These are phyloP conservation scores for Tetracentron sinense DNA, from an alignment of 164 flowering plant species.

Conservation along the genomic window DNA sequence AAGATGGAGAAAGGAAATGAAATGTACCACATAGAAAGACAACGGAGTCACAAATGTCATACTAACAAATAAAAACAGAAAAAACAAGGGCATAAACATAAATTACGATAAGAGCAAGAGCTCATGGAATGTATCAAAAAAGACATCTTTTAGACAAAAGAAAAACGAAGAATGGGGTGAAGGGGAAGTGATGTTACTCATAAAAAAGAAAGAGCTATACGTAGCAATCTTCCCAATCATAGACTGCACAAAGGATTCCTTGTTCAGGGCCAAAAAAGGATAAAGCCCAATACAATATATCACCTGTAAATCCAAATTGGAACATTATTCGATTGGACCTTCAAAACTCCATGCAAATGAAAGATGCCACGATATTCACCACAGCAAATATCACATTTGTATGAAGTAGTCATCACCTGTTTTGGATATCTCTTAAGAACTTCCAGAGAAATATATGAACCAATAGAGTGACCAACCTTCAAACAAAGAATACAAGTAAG, in stretches of 20 bases:
- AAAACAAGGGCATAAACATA: neutral
- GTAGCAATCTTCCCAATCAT: slow-evolving; percentile 49
- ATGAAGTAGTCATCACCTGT: slow-evolving; percentile 43
- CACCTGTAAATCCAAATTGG: slow-evolving; percentile 42
- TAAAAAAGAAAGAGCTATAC: slow-evolving; percentile 36
- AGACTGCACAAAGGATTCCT: slow-evolving; percentile 46
- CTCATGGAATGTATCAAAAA: neutral
- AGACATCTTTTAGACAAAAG: neutral
- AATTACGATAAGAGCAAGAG: neutral
- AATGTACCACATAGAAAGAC: too few species aligned
- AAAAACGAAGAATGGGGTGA: neutral
- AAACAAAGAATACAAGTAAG: slow-evolving; percentile 16
- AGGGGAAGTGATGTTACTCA: slow-evolving; percentile 6
- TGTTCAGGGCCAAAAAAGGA: slow-evolving; percentile 73
- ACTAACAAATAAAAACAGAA: neutral
- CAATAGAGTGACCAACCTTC: slow-evolving; percentile 96
- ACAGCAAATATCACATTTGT: neutral
- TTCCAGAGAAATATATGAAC: slow-evolving; percentile 78
- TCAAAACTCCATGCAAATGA: neutral
- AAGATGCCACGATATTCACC: slow-evolving; percentile 5
- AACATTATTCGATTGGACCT: slow-evolving; percentile 1
- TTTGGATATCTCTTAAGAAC: slow-evolving; percentile 48
- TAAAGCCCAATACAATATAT: slow-evolving; percentile 60
- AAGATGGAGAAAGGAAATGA: too few species aligned
- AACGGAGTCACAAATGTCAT: too few species aligned